Conservation (phyloP, 2,329 filamentous ascomycete species). For the Paramyrothecium roridum region DNA sequence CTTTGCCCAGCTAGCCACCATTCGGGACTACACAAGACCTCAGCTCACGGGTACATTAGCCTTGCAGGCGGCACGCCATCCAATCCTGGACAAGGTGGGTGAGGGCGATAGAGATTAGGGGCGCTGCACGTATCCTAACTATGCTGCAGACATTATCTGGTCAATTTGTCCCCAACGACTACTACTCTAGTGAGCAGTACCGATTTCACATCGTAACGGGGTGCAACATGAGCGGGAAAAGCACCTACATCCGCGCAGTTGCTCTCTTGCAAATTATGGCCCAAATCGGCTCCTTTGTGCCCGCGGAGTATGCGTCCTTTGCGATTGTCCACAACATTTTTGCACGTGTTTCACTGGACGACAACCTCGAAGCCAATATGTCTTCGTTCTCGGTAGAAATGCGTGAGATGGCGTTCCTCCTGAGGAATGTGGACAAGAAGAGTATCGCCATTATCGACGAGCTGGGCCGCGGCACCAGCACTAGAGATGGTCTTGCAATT, state of each 20-base stretch:
- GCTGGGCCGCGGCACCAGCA: constrained; percentile 86
- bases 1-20: constrained; percentile 72
- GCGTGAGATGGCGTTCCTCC: constrained; percentile 91
- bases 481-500: constrained; percentile 82
- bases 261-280: constrained; percentile 89
- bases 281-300: constrained; percentile 88
- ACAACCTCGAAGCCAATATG: constrained; percentile 84
- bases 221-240: constrained; percentile 98
- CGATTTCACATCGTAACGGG: constrained; percentile 93
- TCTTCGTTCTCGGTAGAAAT: constrained; percentile 95
- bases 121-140: neutral
- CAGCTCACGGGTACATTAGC: constrained; percentile 66
- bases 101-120: neutral
- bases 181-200: constrained; percentile 75
- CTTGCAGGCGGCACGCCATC: constrained; percentile 72
- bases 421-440: constrained; percentile 72
- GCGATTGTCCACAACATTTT: constrained; percentile 81
- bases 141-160: constrained; percentile 51
- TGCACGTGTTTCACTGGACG: constrained; percentile 80
- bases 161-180: constrained; percentile 83
- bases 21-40: constrained; percentile 58
- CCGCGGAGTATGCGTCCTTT: constrained; percentile 78
- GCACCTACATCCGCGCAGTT: constrained; percentile 85
- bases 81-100: constrained; percentile 67
- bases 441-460: constrained; percentile 89